Evolutionary conservation across 352 stramenopile species (phyloP).

Genomic region (Aphanomyces cochlioides): DNA sequence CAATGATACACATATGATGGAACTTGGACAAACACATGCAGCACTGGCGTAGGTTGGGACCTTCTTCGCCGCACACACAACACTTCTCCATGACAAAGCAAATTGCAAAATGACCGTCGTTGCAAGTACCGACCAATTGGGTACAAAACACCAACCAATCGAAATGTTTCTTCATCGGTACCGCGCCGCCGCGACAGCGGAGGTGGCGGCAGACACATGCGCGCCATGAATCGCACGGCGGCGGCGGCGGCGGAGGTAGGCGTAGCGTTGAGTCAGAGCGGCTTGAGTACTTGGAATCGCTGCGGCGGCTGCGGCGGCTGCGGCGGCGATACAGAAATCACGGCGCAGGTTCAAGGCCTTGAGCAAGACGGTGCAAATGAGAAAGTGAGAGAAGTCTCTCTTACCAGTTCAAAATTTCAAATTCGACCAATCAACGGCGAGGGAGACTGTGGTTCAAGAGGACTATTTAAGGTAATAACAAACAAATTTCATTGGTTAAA

Average conservation of each 20-base stretch:
- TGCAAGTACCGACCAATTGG: not conserved
- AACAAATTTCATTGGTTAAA: not conserved
- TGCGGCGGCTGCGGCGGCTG: too few relatives aligned
- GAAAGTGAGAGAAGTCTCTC: conserved; percentile 5
- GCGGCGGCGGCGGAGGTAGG: too few relatives aligned
- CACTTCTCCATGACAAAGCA: not conserved
- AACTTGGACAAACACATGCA: not conserved
- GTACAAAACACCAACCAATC: not conserved
- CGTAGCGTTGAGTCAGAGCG: not conserved
- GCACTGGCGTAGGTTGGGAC: not conserved
- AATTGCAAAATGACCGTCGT: conserved; percentile 2
- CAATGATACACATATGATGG: conserved; percentile 9
- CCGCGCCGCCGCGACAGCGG: too few relatives aligned
- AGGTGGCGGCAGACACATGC: too few relatives aligned
- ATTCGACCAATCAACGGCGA: not conserved
- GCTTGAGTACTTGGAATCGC: not conserved
- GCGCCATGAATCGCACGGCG: too few relatives aligned
- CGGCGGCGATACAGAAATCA: not conserved
- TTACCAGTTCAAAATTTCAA: conserved; percentile 7
- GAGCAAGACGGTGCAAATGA: not conserved
- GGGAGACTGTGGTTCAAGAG: not conserved
- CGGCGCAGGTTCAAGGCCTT: not conserved
- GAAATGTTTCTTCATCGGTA: not conserved
- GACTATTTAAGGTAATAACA: conserved; percentile 3
- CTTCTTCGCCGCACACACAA: not conserved